phyloP scores from a whole-genome alignment of 768 basidiomycete genomes.

The Imleria badia region DNA sequence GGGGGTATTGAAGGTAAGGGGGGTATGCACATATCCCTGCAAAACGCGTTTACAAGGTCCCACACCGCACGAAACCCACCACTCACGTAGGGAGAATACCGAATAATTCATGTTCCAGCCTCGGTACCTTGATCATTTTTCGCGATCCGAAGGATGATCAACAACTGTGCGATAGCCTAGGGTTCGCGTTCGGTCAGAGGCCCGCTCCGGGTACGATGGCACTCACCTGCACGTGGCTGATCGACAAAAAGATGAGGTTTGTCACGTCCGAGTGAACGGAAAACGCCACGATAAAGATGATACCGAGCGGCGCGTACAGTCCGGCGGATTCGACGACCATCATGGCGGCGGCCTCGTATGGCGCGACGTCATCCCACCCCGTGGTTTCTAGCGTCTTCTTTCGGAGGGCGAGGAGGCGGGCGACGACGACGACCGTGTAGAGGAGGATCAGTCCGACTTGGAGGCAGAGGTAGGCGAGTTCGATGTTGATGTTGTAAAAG shows the following conservation, averaged over 20 bases:
- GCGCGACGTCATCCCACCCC: conserved; percentile 13
- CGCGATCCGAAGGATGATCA: conserved; percentile 39
- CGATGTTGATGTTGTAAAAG: conserved; percentile 20
- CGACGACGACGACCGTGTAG: conserved; percentile 31
- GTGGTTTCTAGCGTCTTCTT: conserved; percentile 8
- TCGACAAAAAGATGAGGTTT: conserved; percentile 33
- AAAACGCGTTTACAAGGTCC: too few species aligned
- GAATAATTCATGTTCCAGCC: too few species aligned
- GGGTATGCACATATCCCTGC: too few species aligned
- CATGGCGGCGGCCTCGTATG: conserved; percentile 27
- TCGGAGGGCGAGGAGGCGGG: conserved; percentile 28
- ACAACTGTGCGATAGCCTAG: conserved; percentile 34
- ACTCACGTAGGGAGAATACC: too few species aligned
- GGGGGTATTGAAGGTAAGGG: too few species aligned
- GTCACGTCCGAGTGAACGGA: conserved; percentile 24
- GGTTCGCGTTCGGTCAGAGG: not conserved
- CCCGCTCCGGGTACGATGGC: not conserved
- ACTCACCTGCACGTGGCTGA: conserved; percentile 35
- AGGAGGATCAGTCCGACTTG: conserved; percentile 32
- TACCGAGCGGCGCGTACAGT: conserved; percentile 24
- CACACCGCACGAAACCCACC: too few species aligned
- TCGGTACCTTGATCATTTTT: not conserved
- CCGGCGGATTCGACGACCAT: conserved; percentile 40
- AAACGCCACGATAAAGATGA: conserved; percentile 35
- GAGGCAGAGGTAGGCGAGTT: conserved; percentile 31